Base-by-base conservation (phyloP, 1,284 basidiomycete genomes). In the Rhodofomes roseus region DNA sequence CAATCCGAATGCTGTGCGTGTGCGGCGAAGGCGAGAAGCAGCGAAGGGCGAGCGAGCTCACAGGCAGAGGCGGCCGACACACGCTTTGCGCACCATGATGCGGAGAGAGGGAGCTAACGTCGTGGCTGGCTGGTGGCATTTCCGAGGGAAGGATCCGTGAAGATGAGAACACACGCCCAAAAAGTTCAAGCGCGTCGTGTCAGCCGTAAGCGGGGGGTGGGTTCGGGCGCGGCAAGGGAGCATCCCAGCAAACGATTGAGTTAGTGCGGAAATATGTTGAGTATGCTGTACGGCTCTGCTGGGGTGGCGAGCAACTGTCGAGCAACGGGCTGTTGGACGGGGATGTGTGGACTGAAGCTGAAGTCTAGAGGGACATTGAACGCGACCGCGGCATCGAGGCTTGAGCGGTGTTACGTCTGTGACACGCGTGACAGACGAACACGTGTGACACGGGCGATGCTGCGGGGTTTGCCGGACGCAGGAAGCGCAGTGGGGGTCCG, bases 41-140 rank as follows among this genome's bases (percentile, higher is more conserved):
- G n/a, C 31, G 31, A 44, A 25, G 29, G 41, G 25, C 41, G n/a
- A 44, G 44, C 37, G 23, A 27, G 37, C 37, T 31, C 56, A 57
- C 56, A 57, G 56, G 46, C 9, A 34, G 23, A 22, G 40, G 34
- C 48, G 25, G 50, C 39, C 48, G 23, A 14, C 43, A 29, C 58
- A 51, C 54, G 43, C 43, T 55, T 25, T 41, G 53, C 23, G 46
- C 58, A 41, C 43, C 58, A 8, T 59, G 58, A 55, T 59, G 58
- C 54, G 54, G 52, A 44, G 44, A 29, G 41, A 34, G 53, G n/a
- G 25, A 20, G 39, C 22, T 9, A 37, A 16, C 25, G 23, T 41
- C 29, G 31, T 39, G 27, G 46, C 34, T n/a, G 18, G 43, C 51
- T n/a, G n/a, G n/a, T n/a, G n/a, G n/a, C n/a, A n/a, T n/a, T 22